These are phyloP conservation scores for Carnegiea gigantea DNA, from an alignment of 179 eudicot species.

Conservation along the genomic window DNA sequence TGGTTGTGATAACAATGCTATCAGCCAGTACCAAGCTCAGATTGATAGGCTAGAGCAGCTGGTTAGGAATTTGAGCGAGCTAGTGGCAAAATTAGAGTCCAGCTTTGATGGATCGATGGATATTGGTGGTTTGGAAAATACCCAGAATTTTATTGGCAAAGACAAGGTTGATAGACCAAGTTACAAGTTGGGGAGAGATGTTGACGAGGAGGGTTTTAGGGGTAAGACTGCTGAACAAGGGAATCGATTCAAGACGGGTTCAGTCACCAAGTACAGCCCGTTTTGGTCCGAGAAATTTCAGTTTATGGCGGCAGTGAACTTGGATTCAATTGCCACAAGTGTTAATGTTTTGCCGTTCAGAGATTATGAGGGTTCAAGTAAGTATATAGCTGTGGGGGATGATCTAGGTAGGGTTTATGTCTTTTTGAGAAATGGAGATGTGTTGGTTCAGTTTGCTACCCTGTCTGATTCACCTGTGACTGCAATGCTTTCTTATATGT, in stretches of 20 bases:
- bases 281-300: constrained; percentile 92
- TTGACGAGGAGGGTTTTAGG: constrained; percentile 24
- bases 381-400: constrained; percentile 87
- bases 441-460: constrained; percentile 57
- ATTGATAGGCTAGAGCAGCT: constrained; percentile 71
- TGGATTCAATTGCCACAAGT: constrained; percentile 63
- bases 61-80: constrained; percentile 55
- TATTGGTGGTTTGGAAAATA: constrained; percentile 16
- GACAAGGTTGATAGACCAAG: constrained; percentile 28
- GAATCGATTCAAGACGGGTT: constrained; percentile 32
- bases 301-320: constrained; percentile 72
- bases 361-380: constrained; percentile 80
- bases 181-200: constrained; percentile 12
- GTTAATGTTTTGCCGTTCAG: constrained; percentile 63
- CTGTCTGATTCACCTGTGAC: constrained; percentile 53
- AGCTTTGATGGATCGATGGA: constrained; percentile 24
- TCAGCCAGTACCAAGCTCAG: constrained; percentile 49
- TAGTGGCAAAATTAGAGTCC: constrained; percentile 72
- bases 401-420: constrained; percentile 63
- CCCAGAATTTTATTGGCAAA: constrained; percentile 13
- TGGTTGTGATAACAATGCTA: constrained; percentile 3
- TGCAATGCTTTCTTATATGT: constrained; percentile 67
- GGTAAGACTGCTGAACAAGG: constrained; percentile 22
- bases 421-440: constrained; percentile 64
- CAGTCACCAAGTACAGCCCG: constrained; percentile 63